Conservation (phyloP, 495 filamentous ascomycete genomes). For the Extremus antarcticus region DNA sequence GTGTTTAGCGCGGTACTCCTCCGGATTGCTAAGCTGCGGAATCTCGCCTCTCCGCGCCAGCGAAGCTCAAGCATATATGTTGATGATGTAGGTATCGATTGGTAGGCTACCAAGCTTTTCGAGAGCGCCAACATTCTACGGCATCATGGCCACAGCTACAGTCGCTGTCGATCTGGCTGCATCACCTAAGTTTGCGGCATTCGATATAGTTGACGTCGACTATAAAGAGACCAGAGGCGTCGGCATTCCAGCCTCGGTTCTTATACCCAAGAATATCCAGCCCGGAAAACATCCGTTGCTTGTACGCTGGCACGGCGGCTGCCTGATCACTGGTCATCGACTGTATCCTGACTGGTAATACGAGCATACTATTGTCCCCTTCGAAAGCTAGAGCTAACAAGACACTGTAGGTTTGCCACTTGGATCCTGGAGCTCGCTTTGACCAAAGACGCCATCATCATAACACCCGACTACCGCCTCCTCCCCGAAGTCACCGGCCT, state of each 20-base stretch:
- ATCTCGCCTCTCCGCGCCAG: too few relatives aligned
- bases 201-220: slow-evolving; percentile 5
- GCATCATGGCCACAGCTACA: not conserved
- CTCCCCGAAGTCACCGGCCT: slow-evolving; percentile 38
- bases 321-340: slow-evolving; percentile 7
- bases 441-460: slow-evolving; percentile 30
- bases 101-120: not conserved
- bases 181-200: slow-evolving; percentile 8
- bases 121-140: not conserved
- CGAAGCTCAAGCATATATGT: not conserved
- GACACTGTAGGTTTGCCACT: not conserved
- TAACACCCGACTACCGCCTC: slow-evolving; percentile 42
- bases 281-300: slow-evolving; percentile 14
- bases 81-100: not conserved
- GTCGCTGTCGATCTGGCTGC: not conserved
- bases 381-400: not conserved
- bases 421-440: slow-evolving; percentile 15
- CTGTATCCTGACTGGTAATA: slow-evolving; percentile 11
- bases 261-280: slow-evolving; percentile 18
- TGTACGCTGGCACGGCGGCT: slow-evolving; percentile 18
- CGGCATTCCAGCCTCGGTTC: slow-evolving; percentile 8
- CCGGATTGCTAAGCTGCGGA: not conserved
- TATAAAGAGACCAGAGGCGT: slow-evolving; percentile 17
- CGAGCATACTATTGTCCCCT: not conserved
- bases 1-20: not conserved